These are phyloP conservation scores for Nidula microcarpa DNA, from an alignment of 768 basidiomycete species.

Conservation along the genomic window DNA sequence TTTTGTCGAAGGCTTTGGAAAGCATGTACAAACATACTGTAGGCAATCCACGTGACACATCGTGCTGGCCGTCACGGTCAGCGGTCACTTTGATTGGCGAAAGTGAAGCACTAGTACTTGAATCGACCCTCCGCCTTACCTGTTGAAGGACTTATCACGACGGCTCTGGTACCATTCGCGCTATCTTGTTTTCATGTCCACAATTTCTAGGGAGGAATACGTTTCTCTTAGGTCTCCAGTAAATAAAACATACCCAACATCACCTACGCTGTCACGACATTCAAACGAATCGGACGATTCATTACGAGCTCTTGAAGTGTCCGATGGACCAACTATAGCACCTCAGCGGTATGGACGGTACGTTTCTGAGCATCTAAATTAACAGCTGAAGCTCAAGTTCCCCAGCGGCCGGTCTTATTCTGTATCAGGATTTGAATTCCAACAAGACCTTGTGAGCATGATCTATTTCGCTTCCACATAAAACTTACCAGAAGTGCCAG, in stretches of 20 bases:
- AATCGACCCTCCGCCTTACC: too few relatives aligned
- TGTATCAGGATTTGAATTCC: constrained; percentile 74
- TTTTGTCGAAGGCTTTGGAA: too few relatives aligned
- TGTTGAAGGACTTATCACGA: too few relatives aligned
- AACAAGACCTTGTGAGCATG: constrained; percentile 51
- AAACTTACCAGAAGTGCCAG: constrained; percentile 9
- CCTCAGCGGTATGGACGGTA: constrained; percentile 32
- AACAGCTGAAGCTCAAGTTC: too few relatives aligned
- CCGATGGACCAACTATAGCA: constrained; percentile 49
- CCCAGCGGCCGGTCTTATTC: constrained; percentile 59
- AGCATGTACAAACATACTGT: too few relatives aligned
- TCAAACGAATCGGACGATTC: constrained; percentile 69
- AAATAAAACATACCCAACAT: constrained; percentile 30
- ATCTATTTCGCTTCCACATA: neutral
- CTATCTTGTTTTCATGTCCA: constrained; percentile 29
- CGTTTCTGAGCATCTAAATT: too few relatives aligned
- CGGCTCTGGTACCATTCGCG: too few relatives aligned
- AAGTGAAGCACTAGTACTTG: too few relatives aligned
- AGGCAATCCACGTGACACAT: too few relatives aligned
- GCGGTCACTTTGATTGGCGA: too few relatives aligned
- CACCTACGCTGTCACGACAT: constrained; percentile 34
- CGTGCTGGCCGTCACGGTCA: too few relatives aligned
- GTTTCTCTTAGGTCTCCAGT: constrained; percentile 41
- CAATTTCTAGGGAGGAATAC: constrained; percentile 35
- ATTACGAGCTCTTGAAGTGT: constrained; percentile 74